phyloP scores from a whole-genome alignment of 1,139 yeast species.

The Lodderomyces oxycetoniae region DNA sequence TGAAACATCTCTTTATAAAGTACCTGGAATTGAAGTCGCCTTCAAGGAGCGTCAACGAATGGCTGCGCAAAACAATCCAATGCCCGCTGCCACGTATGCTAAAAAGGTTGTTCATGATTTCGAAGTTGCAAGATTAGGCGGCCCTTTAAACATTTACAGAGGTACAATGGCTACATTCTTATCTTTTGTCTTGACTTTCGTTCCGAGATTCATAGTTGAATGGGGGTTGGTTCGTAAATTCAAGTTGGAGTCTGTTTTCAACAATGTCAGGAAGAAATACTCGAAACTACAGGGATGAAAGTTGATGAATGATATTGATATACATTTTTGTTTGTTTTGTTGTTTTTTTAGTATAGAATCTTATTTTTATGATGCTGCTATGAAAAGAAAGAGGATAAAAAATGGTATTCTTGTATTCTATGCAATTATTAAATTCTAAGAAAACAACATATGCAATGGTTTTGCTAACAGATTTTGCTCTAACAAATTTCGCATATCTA shows the following conservation, averaged over 20 bases:
- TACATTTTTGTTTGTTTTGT: too few relatives aligned
- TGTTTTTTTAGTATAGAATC: too few relatives aligned
- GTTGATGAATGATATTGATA: too few relatives aligned
- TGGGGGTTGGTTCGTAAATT: conserved; percentile 43
- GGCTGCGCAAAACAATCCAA: conserved; percentile 59
- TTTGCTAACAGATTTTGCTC: too few relatives aligned
- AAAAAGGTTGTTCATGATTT: conserved; percentile 47
- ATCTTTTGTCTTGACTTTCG: conserved; percentile 26
- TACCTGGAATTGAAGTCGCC: conserved; percentile 45
- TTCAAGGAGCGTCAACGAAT: conserved; percentile 52
- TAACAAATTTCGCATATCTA: too few relatives aligned
- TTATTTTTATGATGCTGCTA: too few relatives aligned
- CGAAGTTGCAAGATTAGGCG: conserved; percentile 36
- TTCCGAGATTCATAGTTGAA: conserved; percentile 52
- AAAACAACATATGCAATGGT: too few relatives aligned
- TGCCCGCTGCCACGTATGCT: conserved; percentile 56
- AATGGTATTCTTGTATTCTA: too few relatives aligned
- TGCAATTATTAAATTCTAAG: too few relatives aligned
- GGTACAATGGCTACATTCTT: conserved; percentile 48
- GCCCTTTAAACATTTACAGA: conserved; percentile 44
- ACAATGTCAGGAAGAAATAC: conserved; percentile 20
- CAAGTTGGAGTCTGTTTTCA: conserved; percentile 32
- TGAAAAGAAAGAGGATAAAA: too few relatives aligned
- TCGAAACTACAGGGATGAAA: conserved; percentile 6
- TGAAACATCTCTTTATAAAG: conserved; percentile 47